These are phyloP conservation scores for Pseudocercospora macadamiae DNA, from an alignment of 2,329 filamentous ascomycete genomes.

Conservation along the genomic window DNA sequence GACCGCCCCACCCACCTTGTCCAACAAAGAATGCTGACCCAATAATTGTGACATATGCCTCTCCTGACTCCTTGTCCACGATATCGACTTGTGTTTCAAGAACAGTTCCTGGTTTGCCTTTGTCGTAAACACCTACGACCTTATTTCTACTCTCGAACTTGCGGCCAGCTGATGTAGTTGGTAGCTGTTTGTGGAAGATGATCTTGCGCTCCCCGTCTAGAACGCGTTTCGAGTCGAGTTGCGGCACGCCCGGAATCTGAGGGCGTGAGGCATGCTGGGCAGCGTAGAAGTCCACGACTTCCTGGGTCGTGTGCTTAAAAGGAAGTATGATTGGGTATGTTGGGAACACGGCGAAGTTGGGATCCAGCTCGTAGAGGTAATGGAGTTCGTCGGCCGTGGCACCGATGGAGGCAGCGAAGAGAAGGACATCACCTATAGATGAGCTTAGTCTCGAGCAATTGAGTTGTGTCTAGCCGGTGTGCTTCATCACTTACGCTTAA, in stretches of 20 bases:
- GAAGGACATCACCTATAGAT: conserved; percentile 68
- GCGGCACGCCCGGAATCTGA: conserved; percentile 72
- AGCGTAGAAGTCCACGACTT: conserved; percentile 75
- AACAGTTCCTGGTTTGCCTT: conserved; percentile 75
- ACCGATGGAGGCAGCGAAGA: conserved; percentile 90
- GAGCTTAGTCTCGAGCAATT: background rate
- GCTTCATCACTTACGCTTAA: conserved; percentile 39
- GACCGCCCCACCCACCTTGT: conserved; percentile 83
- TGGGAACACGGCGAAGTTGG: conserved; percentile 83
- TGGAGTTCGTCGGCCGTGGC: conserved; percentile 85
- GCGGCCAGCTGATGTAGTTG: conserved; percentile 68
- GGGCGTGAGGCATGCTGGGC: conserved; percentile 53
- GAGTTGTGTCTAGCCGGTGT: background rate
- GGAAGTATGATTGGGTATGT: conserved; percentile 83
- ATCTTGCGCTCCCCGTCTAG: conserved; percentile 85
- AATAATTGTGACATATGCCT: conserved; percentile 71
- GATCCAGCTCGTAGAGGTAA: conserved; percentile 89
- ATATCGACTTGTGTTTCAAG: conserved; percentile 78
- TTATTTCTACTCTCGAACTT: conserved; percentile 77
- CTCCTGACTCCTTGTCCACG: conserved; percentile 69
- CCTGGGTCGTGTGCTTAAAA: conserved; percentile 76
- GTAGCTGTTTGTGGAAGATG: conserved; percentile 70
- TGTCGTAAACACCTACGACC: conserved; percentile 86
- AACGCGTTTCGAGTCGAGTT: conserved; percentile 72
- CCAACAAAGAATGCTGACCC: conserved; percentile 78